These are phyloP conservation scores for Scalesia atractyloides DNA, from an alignment of 129 eudicot species.

Conservation along the genomic window DNA sequence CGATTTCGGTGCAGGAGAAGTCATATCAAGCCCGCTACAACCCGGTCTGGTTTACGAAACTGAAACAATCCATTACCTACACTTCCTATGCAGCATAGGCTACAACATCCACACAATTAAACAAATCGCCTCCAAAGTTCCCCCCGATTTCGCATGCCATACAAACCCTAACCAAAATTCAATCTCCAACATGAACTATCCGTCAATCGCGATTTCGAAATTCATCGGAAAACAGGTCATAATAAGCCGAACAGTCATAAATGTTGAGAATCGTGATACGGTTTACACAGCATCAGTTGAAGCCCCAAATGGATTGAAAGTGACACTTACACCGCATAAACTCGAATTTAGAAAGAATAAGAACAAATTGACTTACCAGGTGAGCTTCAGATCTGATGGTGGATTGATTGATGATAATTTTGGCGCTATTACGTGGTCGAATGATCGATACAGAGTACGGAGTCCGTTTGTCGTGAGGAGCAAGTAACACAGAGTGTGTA, in stretches of 20 bases:
- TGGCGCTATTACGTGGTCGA: slow-evolving; percentile 81
- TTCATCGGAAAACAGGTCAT: slow-evolving; percentile 28
- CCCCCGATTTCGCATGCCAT: slow-evolving; percentile 62
- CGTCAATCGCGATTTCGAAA: slow-evolving; percentile 63
- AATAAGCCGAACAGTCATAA: slow-evolving; percentile 60
- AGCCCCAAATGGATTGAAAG: slow-evolving; percentile 53
- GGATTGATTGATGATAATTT: slow-evolving; percentile 36
- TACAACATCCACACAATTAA: slow-evolving; percentile 49
- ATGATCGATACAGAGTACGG: slow-evolving; percentile 56
- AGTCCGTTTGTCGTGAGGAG: slow-evolving; percentile 68
- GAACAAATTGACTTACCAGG: slow-evolving; percentile 45
- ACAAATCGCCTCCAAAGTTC: slow-evolving; percentile 45
- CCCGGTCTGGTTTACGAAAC: slow-evolving; percentile 85
- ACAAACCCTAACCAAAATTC: slow-evolving; percentile 29
- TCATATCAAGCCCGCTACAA: slow-evolving; percentile 48
- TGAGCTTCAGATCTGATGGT: slow-evolving; percentile 37
- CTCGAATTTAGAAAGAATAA: slow-evolving; percentile 43
- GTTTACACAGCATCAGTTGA: slow-evolving; percentile 49
- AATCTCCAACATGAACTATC: slow-evolving; percentile 74
- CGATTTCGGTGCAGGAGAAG: slow-evolving; percentile 87
- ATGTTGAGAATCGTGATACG: slow-evolving; percentile 60
- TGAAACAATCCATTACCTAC: slow-evolving; percentile 40
- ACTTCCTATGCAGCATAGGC: slow-evolving; percentile 63
- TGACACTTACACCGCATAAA: slow-evolving; percentile 52
- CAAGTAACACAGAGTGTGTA: background rate